Percentiles rank a stretch among this genome's conserved stretches.
phyloP scores from a whole-genome alignment of 441 rosid species.

The Bocquillonia castaneifolia region DNA sequence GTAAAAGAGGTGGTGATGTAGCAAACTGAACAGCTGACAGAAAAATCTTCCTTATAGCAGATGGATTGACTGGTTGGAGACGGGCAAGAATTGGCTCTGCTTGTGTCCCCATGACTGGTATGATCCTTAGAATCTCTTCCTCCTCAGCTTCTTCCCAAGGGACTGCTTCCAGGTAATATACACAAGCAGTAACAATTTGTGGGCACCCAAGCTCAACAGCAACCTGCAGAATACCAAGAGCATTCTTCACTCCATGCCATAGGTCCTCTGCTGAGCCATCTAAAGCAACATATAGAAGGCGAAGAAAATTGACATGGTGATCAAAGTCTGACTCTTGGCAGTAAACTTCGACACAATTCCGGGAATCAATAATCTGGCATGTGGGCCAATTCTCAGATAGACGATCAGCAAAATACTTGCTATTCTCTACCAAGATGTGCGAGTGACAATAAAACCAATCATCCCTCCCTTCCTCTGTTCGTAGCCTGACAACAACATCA shows the following conservation, averaged over 20 bases:
- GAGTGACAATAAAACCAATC: slow-evolving; percentile 91
- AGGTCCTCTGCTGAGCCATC: slow-evolving; percentile 49
- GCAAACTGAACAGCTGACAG: slow-evolving; percentile 62
- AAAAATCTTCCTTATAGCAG: slow-evolving; percentile 51
- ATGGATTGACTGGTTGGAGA: slow-evolving; percentile 63
- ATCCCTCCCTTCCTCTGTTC: slow-evolving; percentile 75
- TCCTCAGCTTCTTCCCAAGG: slow-evolving; percentile 97
- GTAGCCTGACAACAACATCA: slow-evolving; percentile 78
- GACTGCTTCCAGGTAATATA: slow-evolving; percentile 82
- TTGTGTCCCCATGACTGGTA: slow-evolving; percentile 62
- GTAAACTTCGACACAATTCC: slow-evolving; percentile 76
- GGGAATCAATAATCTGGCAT: slow-evolving; percentile 86
- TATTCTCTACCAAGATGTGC: slow-evolving; percentile 51
- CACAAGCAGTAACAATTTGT: slow-evolving; percentile 57
- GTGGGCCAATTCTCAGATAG: slow-evolving; percentile 94
- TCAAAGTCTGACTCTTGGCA: slow-evolving; percentile 76
- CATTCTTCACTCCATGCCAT: slow-evolving; percentile 74
- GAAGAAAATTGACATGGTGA: slow-evolving; percentile 64
- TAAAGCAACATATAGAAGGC: slow-evolving; percentile 55
- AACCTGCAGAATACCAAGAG: slow-evolving; percentile 69
- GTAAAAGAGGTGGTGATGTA: slow-evolving; percentile 56
- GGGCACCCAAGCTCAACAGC: slow-evolving; percentile 67
- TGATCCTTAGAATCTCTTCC: slow-evolving; percentile 69
- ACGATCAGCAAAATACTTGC: slow-evolving; percentile 80
- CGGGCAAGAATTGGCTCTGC: slow-evolving; percentile 75